Evolutionary conservation across 768 basidiomycete genomes (phyloP), one percentile per base, ranked within the genome.

Genomic region (Gautieria morchelliformis): DNA sequence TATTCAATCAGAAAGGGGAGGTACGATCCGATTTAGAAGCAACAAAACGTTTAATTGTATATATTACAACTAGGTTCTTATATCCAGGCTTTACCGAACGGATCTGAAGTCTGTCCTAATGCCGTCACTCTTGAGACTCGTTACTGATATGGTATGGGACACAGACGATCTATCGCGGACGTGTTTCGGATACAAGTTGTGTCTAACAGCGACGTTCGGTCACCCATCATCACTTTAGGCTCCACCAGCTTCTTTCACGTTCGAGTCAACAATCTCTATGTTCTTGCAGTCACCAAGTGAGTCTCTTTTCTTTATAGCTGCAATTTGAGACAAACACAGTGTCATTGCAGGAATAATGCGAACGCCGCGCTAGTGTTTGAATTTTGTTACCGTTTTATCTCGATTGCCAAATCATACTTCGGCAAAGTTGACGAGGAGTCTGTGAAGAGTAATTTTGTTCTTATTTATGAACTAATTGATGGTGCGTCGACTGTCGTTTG

Each of bases 211-310:
- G 94, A 97, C 67, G 92, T 97, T 30, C 82, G 94, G 61, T 94
- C 94, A 35, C 96, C 96, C 10, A 95, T 99, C 66, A 89, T 98
- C 68, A 98, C 96, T 0, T 79, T 99, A 22, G 94, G 95, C 24
- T 97, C 93, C 20, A 98, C 95, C 0, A 95, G 93, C 66, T 99
- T 99, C 81, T 98, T 99, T 70, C 96, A 99, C 67, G 94, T 98
- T 60, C 77, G 93, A 61, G 77, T 95, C 58, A 94, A 95, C 74
- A 97, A 96, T 64, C 79, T 99, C 42, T 99, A 97, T 67, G 80
- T 99, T 27, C 87, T 96, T 5, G 92, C 92, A 4, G 92, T 97
- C 14, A 97, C 95, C 24, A 97, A 97, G 93, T 93, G 59, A 64
- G 82, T 69, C 22, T 11, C 27, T 22, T 41, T 44, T 32, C n/a